Percentiles rank a stretch among this genome's conserved stretches.
phyloP scores from a whole-genome alignment of 345 rosid species.

The Capsella bursapastoris region DNA sequence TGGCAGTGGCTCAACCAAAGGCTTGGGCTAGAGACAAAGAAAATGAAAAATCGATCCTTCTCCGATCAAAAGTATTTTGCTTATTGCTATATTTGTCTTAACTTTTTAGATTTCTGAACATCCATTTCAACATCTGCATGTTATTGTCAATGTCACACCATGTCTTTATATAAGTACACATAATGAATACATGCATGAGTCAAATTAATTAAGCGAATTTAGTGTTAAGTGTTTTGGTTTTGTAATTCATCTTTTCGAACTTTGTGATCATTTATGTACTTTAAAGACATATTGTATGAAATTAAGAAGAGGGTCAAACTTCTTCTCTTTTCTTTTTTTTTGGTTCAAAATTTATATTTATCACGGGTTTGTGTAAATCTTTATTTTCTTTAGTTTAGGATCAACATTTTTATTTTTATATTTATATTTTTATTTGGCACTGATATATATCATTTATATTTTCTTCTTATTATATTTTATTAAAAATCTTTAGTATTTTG shows the following conservation, averaged over 20 bases:
- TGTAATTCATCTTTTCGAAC: background rate
- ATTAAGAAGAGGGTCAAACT: background rate
- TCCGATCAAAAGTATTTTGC: background rate
- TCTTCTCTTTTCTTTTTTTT: no score
- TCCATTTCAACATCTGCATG: background rate
- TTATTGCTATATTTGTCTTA: no score
- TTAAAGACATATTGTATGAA: background rate
- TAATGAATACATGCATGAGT: background rate
- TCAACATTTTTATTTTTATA: no score
- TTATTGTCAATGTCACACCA: background rate
- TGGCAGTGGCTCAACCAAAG: background rate
- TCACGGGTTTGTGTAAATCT: no score
- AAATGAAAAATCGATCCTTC: conserved; percentile 14
- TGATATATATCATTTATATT: no score
- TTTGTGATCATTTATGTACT: conserved; percentile 1
- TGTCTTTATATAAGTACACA: background rate
- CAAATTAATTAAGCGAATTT: background rate
- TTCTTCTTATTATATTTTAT: no score
- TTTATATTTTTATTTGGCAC: no score
- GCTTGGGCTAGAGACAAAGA: background rate
- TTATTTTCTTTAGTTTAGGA: no score
- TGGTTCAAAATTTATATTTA: background rate
- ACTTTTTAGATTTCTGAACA: background rate
- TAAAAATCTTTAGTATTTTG: no score
- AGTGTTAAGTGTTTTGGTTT: background rate